Evolutionary conservation across 441 rosid species (phyloP).

Genomic region (Gossypium schwendimanii): DNA sequence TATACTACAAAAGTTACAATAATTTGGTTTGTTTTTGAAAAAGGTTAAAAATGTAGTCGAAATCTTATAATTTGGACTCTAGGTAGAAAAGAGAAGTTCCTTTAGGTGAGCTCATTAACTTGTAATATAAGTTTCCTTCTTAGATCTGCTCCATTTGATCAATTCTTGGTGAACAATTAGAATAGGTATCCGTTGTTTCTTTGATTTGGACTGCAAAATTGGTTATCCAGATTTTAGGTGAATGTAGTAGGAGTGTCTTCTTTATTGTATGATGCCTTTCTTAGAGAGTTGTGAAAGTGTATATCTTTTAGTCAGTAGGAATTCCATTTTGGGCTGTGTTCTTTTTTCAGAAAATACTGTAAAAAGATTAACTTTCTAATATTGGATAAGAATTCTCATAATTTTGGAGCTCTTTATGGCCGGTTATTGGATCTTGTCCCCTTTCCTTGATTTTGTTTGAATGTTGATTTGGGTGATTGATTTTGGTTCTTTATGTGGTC

Average conservation of each 20-base stretch:
- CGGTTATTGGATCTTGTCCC: slow-evolving; percentile 14
- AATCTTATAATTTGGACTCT: background rate
- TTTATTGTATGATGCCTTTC: background rate
- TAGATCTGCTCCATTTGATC: slow-evolving; percentile 24
- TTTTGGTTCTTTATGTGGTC: background rate
- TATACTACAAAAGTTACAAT: background rate
- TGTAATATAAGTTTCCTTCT: slow-evolving; percentile 10
- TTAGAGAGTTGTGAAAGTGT: slow-evolving; percentile 6
- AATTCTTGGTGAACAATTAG: slow-evolving; percentile 3
- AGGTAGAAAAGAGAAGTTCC: background rate
- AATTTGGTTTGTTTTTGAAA: background rate
- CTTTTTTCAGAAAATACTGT: background rate
- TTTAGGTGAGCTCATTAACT: slow-evolving; percentile 2
- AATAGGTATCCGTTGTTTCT: background rate
- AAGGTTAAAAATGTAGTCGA: background rate
- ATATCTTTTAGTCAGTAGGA: background rate
- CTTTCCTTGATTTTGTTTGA: background rate
- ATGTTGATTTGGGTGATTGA: slow-evolving; percentile 14
- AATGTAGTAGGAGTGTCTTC: slow-evolving; percentile 1
- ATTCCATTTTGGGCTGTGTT: slow-evolving; percentile 4
- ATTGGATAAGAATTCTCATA: slow-evolving; percentile 11
- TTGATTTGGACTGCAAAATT: slow-evolving; percentile 15
- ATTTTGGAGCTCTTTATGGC: background rate
- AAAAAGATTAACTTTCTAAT: background rate
- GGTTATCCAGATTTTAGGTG: slow-evolving; percentile 1